phyloP scores from a whole-genome alignment of 2,329 filamentous ascomycete species.

The Blastomyces percursus region DNA sequence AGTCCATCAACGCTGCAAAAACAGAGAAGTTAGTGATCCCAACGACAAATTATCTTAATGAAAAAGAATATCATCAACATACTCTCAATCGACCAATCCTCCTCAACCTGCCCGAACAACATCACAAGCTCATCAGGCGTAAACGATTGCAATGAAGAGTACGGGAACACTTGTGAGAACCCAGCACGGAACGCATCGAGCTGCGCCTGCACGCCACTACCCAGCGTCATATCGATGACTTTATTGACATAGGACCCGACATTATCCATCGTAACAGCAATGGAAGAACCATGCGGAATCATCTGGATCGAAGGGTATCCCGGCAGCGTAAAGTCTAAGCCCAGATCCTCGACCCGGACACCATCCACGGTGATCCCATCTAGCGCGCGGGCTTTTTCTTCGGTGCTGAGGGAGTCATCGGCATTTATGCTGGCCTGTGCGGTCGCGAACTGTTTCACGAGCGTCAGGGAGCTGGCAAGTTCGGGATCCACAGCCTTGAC shows the following conservation, averaged over 20 bases:
- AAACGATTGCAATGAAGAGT: constrained; percentile 81
- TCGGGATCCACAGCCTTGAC: constrained; percentile 82
- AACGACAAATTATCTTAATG: not conserved
- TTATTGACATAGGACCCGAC: constrained; percentile 79
- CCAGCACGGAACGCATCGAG: constrained; percentile 82
- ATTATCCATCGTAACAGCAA: constrained; percentile 74
- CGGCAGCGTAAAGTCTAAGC: constrained; percentile 87
- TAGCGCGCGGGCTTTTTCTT: constrained; percentile 60
- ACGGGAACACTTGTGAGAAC: constrained; percentile 94
- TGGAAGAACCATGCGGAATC: constrained; percentile 60
- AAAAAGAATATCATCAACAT: constrained; percentile 34
- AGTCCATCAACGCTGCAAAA: constrained; percentile 74
- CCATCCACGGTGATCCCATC: constrained; percentile 63
- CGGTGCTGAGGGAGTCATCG: constrained; percentile 51
- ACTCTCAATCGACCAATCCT: constrained; percentile 98
- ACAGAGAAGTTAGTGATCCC: constrained; percentile 20
- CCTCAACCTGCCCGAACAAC: constrained; percentile 82
- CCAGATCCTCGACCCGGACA: constrained; percentile 71
- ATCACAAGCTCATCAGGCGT: constrained; percentile 91
- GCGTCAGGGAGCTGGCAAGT: constrained; percentile 71
- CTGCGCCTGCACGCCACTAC: constrained; percentile 76
- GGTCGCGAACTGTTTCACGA: constrained; percentile 75
- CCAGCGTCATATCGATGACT: constrained; percentile 84
- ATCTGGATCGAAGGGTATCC: constrained; percentile 84
- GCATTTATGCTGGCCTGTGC: constrained; percentile 75